Base-by-base conservation (phyloP, 129 eudicot species). In the Centella asiatica region DNA sequence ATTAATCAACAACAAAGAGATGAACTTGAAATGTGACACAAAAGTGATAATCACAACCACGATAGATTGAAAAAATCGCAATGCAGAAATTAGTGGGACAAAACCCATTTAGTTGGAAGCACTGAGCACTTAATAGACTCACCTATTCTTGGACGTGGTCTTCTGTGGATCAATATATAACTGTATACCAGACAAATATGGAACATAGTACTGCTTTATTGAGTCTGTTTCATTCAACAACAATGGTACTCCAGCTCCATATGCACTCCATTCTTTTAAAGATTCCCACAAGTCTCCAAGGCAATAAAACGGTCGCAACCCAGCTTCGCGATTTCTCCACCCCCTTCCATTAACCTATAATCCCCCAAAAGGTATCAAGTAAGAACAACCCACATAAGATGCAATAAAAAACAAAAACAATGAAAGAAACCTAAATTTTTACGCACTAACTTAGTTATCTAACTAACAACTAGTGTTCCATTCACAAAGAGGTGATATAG, bases 241-340 rank as follows among this genome's bases (percentile, higher is more conserved):
- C 9, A 88, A 66, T 17, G 96, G 94, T 14, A 88, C 96, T 68
- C 89, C 96, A n/a, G 62, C 86, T 33, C 96, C 96, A 77, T 76
- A 84, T 1, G 57, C 88, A 72, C 96, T 88, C 82, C 82, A 64
- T 62, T 74, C 81, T 32, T 39, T 42, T 31, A 81, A 81, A 51
- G 72, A 54, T 39, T 81, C 84, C 93, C 93, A 81, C n/a, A 88
- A 51, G 69, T 84, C 94, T 33, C 64, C 82, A 60, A 88, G 73
- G 60, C 32, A 31, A 69, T 64, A 88, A 44, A 61, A 88, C 0
- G 84, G 83, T 28, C 40, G 76, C 50, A 26, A 25, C 58, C 47
- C 80, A 24, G 54, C 67, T 62, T 73, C 76, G 25, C 62, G 47
- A 49, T 63, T 62, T 48, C 51, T 66, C 37, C 51, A 23, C 7